Conservation (phyloP, 768 basidiomycete genomes). For the Leccinum disarticulatum region DNA sequence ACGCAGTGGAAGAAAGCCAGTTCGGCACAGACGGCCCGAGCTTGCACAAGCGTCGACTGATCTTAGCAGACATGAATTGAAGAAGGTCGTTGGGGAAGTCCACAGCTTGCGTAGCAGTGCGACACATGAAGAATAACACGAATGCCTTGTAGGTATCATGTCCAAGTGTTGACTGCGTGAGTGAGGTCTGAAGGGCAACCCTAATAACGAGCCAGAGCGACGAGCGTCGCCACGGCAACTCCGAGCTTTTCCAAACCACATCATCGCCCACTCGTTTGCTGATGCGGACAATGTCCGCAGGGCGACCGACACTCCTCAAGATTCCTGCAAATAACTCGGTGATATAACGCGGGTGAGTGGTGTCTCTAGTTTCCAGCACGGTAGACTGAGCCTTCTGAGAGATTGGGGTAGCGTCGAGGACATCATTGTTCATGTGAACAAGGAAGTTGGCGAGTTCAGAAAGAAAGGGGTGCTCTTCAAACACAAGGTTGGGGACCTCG, state of each 20-base stretch:
- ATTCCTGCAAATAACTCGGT: background rate
- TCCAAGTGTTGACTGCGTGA: conserved; percentile 14
- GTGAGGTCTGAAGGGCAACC: conserved; percentile 34
- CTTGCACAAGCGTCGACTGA: conserved; percentile 26
- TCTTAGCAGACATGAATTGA: conserved; percentile 29
- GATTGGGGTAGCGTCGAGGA: conserved; percentile 25
- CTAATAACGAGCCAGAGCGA: conserved; percentile 37
- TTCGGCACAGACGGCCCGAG: conserved; percentile 23
- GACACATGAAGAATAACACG: conserved; percentile 41
- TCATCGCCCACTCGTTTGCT: conserved; percentile 6
- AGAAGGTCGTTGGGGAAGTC: conserved; percentile 30
- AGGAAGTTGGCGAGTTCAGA: conserved; percentile 41
- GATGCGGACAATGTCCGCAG: background rate
- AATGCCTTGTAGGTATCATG: conserved; percentile 45
- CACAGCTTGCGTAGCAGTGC: conserved; percentile 18
- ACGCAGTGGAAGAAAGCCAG: conserved; percentile 38
- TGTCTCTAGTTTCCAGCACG: conserved; percentile 10
- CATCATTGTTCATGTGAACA: conserved; percentile 30
- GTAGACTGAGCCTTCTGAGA: conserved; percentile 2
- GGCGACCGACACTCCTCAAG: background rate
- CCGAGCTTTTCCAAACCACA: background rate
- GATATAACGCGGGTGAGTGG: background rate
- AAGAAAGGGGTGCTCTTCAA: conserved; percentile 33
- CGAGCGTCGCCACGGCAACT: conserved; percentile 32
- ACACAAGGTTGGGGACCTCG: conserved; percentile 28